Percentiles rank a stretch among this genome's conserved stretches.
Evolutionary conservation across 805 yeast genomes (phyloP).

Genomic region (Saturnispora sekii): DNA sequence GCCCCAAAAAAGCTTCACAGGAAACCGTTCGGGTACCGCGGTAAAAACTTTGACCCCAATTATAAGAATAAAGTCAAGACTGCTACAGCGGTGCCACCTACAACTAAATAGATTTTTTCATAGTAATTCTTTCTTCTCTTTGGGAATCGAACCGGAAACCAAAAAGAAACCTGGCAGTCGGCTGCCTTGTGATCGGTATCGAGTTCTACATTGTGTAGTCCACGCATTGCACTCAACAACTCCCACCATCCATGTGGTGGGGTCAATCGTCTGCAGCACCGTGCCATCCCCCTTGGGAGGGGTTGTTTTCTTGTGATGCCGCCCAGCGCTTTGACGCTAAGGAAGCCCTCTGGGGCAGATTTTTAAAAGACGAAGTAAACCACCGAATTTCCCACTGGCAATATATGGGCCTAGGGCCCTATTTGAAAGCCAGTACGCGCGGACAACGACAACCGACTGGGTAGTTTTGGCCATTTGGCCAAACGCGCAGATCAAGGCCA

Average conservation of each 20-base stretch:
- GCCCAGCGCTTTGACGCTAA: conserved; percentile 32
- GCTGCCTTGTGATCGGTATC: conserved; percentile 30
- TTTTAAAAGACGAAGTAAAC: conserved; percentile 18
- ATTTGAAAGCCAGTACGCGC: conserved; percentile 29
- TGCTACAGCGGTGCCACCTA: not conserved
- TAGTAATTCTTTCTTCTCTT: not conserved
- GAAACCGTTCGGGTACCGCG: not conserved
- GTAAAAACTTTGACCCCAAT: conserved; percentile 2
- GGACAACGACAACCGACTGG: conserved; percentile 19
- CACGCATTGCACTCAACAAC: conserved; percentile 33
- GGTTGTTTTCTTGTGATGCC: conserved; percentile 27
- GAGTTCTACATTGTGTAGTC: conserved; percentile 25
- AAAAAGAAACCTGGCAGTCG: conserved; percentile 7
- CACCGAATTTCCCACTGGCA: conserved; percentile 37
- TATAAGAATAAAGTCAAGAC: not conserved
- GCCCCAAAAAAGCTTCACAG: not conserved
- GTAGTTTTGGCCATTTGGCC: conserved; percentile 12
- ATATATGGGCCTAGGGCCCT: conserved; percentile 11
- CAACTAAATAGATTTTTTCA: not conserved
- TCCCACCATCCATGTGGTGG: not conserved
- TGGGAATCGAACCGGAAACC: conserved; percentile 2
- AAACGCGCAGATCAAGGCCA: conserved; percentile 8
- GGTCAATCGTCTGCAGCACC: conserved; percentile 31
- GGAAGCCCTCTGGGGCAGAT: conserved; percentile 29
- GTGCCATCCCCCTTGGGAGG: conserved; percentile 24